A percentile compares a stretch with the other conserved stretches of the same genome.
These are phyloP conservation scores for Tolypocladium guangdongense DNA, from an alignment of 2,329 filamentous ascomycete genomes.

Conservation along the genomic window DNA sequence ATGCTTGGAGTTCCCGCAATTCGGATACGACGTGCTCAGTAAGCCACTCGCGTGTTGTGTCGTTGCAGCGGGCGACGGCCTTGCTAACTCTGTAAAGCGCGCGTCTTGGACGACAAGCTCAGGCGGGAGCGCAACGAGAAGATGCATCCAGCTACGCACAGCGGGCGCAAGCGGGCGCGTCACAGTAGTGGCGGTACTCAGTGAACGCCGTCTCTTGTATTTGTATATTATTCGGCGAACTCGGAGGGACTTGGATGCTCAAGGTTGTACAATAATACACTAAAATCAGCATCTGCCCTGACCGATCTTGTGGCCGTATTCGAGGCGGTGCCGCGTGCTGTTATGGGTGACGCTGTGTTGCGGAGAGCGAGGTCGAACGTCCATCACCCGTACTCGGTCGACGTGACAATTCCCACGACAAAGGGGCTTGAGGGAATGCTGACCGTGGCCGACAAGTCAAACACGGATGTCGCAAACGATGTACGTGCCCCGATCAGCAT, in stretches of 20 bases:
- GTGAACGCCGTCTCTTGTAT: background rate
- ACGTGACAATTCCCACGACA: too few species aligned
- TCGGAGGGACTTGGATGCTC: background rate
- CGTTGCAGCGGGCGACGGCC: slow-evolving; percentile 5
- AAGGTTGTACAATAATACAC: background rate
- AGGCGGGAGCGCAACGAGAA: slow-evolving; percentile 52
- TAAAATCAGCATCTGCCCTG: background rate
- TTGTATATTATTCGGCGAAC: background rate
- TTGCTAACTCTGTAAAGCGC: slow-evolving; percentile 29
- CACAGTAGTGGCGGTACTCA: slow-evolving; percentile 30
- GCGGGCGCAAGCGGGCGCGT: slow-evolving; percentile 45
- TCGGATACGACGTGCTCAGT: slow-evolving; percentile 88
- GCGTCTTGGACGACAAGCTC: slow-evolving; percentile 56
- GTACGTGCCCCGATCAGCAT: too few species aligned
- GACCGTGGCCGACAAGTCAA: too few species aligned
- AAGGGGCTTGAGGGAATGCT: too few species aligned
- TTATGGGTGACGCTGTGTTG: background rate
- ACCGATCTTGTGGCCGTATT: background rate
- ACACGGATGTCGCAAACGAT: too few species aligned
- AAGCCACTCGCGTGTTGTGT: slow-evolving; percentile 18
- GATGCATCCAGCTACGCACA: slow-evolving; percentile 38
- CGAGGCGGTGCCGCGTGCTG: background rate
- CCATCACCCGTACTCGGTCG: background rate
- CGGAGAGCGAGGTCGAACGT: background rate
- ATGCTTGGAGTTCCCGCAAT: slow-evolving; percentile 83